Evolutionary conservation across 2,329 filamentous ascomycete genomes (phyloP), one percentile per base, ranked within the genome.

Genomic region (Diplodia scrobiculata): DNA sequence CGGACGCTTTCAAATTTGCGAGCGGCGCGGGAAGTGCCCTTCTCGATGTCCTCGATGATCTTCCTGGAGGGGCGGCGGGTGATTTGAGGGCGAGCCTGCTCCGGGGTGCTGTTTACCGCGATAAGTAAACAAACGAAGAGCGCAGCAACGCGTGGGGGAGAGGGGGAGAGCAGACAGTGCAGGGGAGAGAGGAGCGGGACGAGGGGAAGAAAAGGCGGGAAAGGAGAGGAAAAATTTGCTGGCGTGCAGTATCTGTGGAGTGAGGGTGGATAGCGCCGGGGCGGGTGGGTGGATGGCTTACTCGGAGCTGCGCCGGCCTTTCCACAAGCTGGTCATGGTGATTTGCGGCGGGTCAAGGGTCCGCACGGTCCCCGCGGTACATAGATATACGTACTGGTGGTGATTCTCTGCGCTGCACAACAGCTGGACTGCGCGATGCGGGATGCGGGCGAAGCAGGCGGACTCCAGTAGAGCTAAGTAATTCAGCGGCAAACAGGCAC

Each of bases 281-380:
- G 63, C 50, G 51, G 63, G 63, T 58, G 45, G 63, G 68, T 67
- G 65, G 53, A 68, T 69, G 62, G 74, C 75, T 77, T 72, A 78
- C 76, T 77, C 75, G 71, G 76, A 76, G 75, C 75, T 78, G 69
- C 73, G 72, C 67, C 72, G 72, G 68, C 74, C 75, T 69, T 74
- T 74, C 68, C 74, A 74, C 75, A 76, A 76, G 72, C 74, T 77
- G 70, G 75, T 74, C 76, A 78, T 78, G 70, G 70, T 70, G 68
- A 68, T 54, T 59, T 65, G 51, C 63, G 63, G 52, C 63, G 51
- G 41, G 52, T 65, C 38, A 27, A 52, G 63, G 52, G 36, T 67
- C 59, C 25, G 62, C 38, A 36, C 53, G 50, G 41, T 51, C 48
- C 38, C 41, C 41, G 58, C 53, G 59, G 25, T 48, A 54, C 51